Evolutionary conservation across 1,284 basidiomycete species (phyloP).

Genomic region (Chalciporus sp.): DNA sequence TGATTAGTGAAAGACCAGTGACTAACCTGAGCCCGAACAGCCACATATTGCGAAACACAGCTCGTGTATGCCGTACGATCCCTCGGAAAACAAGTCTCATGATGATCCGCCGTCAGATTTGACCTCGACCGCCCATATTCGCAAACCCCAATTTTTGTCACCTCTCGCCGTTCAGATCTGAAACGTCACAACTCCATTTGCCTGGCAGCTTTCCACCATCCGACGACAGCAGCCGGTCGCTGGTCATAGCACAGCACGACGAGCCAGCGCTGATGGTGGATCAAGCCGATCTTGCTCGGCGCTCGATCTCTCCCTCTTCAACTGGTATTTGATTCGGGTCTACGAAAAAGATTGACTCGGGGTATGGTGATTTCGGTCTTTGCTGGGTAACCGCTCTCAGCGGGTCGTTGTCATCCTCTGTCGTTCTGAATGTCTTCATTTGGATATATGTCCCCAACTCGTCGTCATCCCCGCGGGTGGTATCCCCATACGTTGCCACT

Average conservation of each 20-base stretch:
- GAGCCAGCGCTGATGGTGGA: no score
- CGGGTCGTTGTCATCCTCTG: not conserved
- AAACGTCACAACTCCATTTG: no score
- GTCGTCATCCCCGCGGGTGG: not conserved
- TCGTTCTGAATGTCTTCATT: not conserved
- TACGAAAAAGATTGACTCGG: not conserved
- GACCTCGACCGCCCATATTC: no score
- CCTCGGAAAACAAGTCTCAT: no score
- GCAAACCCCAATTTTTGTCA: no score
- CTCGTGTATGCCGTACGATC: not conserved
- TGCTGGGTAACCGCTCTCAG: not conserved
- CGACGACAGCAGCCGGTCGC: no score
- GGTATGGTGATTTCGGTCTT: not conserved
- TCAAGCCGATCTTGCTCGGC: no score
- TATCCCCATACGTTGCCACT: not conserved
- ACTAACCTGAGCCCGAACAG: not conserved
- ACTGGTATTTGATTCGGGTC: not conserved
- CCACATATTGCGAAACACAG: not conserved
- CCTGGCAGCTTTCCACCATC: no score
- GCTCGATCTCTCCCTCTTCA: not conserved
- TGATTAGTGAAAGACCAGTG: not conserved
- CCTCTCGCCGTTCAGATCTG: no score
- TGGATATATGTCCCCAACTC: not conserved
- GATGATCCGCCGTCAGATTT: no score
- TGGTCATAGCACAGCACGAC: no score